Base-by-base conservation (phyloP, 2,329 filamentous ascomycete species). In the Parascedosporium putredinis region DNA sequence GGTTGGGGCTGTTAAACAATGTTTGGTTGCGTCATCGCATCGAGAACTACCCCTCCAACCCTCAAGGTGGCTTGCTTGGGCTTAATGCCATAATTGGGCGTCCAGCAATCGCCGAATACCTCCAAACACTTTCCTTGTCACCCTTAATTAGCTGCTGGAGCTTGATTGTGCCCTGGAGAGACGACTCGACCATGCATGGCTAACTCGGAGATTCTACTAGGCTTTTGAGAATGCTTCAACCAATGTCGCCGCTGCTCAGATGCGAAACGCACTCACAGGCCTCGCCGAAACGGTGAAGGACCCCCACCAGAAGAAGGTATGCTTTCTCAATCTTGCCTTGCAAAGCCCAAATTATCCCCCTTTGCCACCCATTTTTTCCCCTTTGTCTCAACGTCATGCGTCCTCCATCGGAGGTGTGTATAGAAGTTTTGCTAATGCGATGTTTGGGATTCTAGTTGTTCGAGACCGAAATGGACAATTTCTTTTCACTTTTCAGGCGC, bases 401-500 rank as follows among this genome's bases (percentile, higher is more conserved):
- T n/a, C n/a, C n/a, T n/a, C n/a, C n/a, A n/a, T n/a, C n/a, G n/a
- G n/a, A n/a, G n/a, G n/a, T n/a, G n/a, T n/a, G n/a, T n/a, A n/a
- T n/a, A n/a, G n/a, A n/a, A n/a, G n/a, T n/a, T n/a, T n/a, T n/a
- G n/a, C n/a, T n/a, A n/a, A n/a, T n/a, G n/a, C n/a, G n/a, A n/a
- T n/a, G n/a, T 38, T 18, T 40, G 18, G 18, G 38, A 20, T n/a
- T 24, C 23, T 58, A 88, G 87, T 82, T 94, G 58, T 97, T 97
- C 69, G 91, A 97, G 75, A 94, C 90, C 4, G 91, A 98, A 74
- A 97, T 96, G 90, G 93, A 98, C 81, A 98, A 98, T 83, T 98
- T 98, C 79, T 98, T 98, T 67, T 85, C 89, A 54, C 85, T 98
- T 55, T 98, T 98, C 84, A 86, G 93, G 65, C 83, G 93, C 72